phyloP scores from a whole-genome alignment of 2,329 filamentous ascomycete species.

The Penicillium verrucosum region DNA sequence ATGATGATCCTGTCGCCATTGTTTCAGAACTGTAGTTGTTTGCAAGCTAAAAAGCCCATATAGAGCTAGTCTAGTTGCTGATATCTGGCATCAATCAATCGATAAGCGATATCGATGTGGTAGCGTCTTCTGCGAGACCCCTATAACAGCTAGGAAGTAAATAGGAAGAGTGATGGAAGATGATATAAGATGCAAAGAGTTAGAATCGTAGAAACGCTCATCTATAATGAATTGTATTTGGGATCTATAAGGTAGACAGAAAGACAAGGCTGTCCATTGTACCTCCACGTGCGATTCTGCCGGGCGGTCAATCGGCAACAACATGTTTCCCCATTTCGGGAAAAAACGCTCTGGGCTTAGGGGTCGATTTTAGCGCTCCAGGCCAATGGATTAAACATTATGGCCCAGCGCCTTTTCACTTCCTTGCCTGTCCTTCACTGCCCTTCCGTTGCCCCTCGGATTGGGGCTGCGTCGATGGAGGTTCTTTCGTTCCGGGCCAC shows the following conservation, averaged over 20 bases:
- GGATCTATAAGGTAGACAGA: background rate
- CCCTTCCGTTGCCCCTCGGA: slow-evolving; percentile 21
- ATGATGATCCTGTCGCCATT: slow-evolving; percentile 8
- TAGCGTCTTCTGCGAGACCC: background rate
- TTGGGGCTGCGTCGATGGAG: slow-evolving; percentile 30
- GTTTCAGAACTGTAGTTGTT: background rate
- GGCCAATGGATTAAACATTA: slow-evolving; percentile 32
- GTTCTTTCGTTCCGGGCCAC: slow-evolving; percentile 33
- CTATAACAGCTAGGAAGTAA: background rate
- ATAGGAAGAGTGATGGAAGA: background rate
- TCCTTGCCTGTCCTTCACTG: slow-evolving; percentile 24
- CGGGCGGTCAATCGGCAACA: slow-evolving; percentile 15
- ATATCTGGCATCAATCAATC: slow-evolving; percentile 11
- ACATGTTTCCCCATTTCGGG: slow-evolving; percentile 3
- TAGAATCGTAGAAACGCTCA: background rate
- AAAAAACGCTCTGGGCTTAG: slow-evolving; percentile 17
- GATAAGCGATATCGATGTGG: background rate
- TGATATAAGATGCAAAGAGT: background rate
- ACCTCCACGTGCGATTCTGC: slow-evolving; percentile 16
- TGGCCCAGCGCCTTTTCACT: slow-evolving; percentile 35
- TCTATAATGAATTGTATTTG: background rate
- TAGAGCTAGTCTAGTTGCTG: slow-evolving; percentile 1
- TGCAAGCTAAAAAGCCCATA: background rate
- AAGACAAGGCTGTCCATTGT: background rate
- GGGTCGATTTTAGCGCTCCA: slow-evolving; percentile 9